Percentiles rank a stretch among this genome's conserved stretches.
phyloP scores from a whole-genome alignment of 495 filamentous ascomycete species.

The Podospora australis region DNA sequence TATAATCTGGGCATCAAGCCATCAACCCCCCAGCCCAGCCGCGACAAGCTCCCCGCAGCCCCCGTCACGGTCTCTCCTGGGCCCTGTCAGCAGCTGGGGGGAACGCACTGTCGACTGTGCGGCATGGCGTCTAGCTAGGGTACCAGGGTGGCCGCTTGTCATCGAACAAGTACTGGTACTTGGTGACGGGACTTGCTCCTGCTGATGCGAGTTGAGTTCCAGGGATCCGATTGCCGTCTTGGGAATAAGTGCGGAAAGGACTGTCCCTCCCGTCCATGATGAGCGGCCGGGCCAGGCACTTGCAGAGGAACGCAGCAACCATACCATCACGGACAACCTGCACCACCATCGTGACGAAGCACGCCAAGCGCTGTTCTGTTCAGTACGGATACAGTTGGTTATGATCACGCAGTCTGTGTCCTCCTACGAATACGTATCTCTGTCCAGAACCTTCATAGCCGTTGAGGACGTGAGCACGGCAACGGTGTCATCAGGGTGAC shows the following conservation, averaged over 20 bases:
- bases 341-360: conserved; percentile 1
- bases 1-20: conserved; percentile 1
- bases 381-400: too few relatives aligned
- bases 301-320: conserved; percentile 18
- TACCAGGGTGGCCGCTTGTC: conserved; percentile 1
- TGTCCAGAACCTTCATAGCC: not conserved
- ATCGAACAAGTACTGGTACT: conserved; percentile 18
- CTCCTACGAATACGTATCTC: not conserved
- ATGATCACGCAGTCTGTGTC: not conserved
- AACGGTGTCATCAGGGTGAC: too few relatives aligned
- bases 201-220: not conserved
- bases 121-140: conserved; percentile 14
- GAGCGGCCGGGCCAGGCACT: conserved; percentile 26
- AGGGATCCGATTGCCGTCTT: conserved; percentile 12
- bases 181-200: not conserved
- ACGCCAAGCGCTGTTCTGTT: conserved; percentile 5
- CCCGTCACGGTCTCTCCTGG: not conserved
- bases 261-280: conserved; percentile 19
- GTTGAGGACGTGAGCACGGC: too few relatives aligned
- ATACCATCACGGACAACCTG: too few relatives aligned
- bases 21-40: not conserved
- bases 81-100: not conserved
- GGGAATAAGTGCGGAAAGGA: conserved; percentile 15
- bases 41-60: not conserved
- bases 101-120: not conserved